A percentile compares a stretch with the other conserved stretches of the same genome.
These are phyloP conservation scores for Cytospora schulzeri DNA, from an alignment of 2,329 filamentous ascomycete genomes.

Conservation along the genomic window DNA sequence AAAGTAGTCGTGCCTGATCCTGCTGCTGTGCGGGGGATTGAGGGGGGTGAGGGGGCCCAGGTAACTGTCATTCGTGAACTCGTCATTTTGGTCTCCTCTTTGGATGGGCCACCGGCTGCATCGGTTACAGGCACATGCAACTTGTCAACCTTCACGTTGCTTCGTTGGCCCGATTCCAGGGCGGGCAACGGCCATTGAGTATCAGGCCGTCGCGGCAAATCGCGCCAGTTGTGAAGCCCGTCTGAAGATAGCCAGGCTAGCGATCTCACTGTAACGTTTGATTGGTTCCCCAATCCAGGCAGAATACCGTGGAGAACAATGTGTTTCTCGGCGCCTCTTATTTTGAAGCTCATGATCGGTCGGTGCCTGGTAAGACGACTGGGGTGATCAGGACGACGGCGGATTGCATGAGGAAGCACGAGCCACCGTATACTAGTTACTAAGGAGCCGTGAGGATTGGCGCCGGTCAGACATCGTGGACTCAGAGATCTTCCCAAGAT, in stretches of 20 bases:
- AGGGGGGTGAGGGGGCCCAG: conserved; percentile 5
- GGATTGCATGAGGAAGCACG: not conserved
- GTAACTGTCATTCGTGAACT: not conserved
- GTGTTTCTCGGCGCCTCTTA: not conserved
- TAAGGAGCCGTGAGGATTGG: not conserved
- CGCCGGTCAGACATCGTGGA: conserved; percentile 11
- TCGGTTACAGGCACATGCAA: conserved; percentile 14
- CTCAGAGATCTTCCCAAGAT: conserved; percentile 3
- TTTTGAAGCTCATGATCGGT: not conserved
- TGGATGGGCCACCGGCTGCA: conserved; percentile 6
- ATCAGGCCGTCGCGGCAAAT: not conserved
- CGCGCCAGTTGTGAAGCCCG: not conserved
- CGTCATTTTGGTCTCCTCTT: conserved; percentile 2
- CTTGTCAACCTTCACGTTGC: not conserved
- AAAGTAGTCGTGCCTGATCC: conserved; percentile 7
- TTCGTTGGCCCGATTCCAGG: not conserved
- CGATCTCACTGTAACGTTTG: not conserved
- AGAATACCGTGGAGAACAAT: not conserved
- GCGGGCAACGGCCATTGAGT: not conserved
- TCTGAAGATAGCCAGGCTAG: not conserved
- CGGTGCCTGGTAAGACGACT: not conserved
- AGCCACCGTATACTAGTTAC: not conserved
- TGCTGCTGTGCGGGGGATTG: conserved; percentile 1
- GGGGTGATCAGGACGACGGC: too few relatives aligned
- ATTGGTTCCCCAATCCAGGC: not conserved